phyloP scores from a whole-genome alignment of 2,329 filamentous ascomycete genomes.

The Hirsutella thompsonii region DNA sequence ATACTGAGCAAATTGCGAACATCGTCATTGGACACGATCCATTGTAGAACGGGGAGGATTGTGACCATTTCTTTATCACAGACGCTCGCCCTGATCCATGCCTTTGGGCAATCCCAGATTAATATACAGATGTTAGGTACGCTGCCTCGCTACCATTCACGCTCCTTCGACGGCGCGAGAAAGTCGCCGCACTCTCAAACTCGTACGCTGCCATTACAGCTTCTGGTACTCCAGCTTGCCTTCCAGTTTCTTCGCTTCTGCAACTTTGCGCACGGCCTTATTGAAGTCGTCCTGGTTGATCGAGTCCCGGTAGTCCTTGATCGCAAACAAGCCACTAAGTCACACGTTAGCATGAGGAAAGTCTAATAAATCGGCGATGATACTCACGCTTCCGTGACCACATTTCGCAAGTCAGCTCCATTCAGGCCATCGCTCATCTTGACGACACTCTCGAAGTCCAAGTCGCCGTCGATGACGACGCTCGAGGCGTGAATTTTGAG shows the following conservation, averaged over 20 bases:
- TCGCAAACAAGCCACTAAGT: constrained; percentile 77
- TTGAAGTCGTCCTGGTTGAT: constrained; percentile 99
- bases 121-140: too few species aligned
- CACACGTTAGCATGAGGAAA: constrained; percentile 1
- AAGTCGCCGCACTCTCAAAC: neutral
- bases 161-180: neutral
- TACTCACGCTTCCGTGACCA: constrained; percentile 94
- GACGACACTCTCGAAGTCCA: constrained; percentile 97
- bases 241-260: constrained; percentile 95
- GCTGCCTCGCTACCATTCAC: too few species aligned
- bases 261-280: constrained; percentile 95
- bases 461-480: constrained; percentile 82
- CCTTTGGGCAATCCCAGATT: too few species aligned
- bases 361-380: neutral
- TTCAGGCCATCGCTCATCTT: constrained; percentile 99
- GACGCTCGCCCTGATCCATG: too few species aligned
- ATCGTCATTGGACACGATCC: too few species aligned
- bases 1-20: too few species aligned
- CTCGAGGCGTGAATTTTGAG: constrained; percentile 90
- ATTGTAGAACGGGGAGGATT: too few species aligned
- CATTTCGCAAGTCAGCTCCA: constrained; percentile 91
- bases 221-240: constrained; percentile 98
- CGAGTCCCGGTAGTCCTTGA: constrained; percentile 93
- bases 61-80: too few species aligned
- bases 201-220: constrained; percentile 39